phyloP scores from a whole-genome alignment of 768 basidiomycete genomes.

The Daedalea quercina region DNA sequence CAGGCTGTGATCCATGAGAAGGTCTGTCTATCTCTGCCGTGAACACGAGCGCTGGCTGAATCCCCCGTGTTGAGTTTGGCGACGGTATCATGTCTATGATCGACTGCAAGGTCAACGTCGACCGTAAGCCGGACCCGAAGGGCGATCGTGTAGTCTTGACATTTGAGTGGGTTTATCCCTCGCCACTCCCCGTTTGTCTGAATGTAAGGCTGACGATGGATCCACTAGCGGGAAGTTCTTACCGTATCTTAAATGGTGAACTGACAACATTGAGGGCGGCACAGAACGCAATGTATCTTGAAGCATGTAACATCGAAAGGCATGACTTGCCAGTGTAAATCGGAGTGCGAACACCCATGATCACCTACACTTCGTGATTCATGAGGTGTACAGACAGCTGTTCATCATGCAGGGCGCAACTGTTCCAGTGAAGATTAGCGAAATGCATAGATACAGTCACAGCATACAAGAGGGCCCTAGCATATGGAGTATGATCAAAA shows the following conservation, averaged over 20 bases:
- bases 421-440: too few species aligned
- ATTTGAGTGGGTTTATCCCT: conserved; percentile 55
- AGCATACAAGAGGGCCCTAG: too few species aligned
- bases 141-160: conserved; percentile 76
- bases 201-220: neutral
- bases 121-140: conserved; percentile 67
- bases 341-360: too few species aligned
- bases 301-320: neutral
- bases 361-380: too few species aligned
- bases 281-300: neutral
- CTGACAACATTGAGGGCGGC: neutral
- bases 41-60: too few species aligned
- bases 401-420: too few species aligned
- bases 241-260: conserved; percentile 63
- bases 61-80: conserved; percentile 57
- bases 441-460: too few species aligned
- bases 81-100: conserved; percentile 91
- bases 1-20: conserved; percentile 76
- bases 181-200: too few species aligned
- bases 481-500: too few species aligned
- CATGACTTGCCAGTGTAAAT: neutral
- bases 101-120: conserved; percentile 65
- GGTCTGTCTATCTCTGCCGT: conserved; percentile 24
- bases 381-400: too few species aligned
- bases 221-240: conserved; percentile 65